Evolutionary conservation across 352 stramenopile genomes (phyloP).

Genomic region (Pythium utonaiense): DNA sequence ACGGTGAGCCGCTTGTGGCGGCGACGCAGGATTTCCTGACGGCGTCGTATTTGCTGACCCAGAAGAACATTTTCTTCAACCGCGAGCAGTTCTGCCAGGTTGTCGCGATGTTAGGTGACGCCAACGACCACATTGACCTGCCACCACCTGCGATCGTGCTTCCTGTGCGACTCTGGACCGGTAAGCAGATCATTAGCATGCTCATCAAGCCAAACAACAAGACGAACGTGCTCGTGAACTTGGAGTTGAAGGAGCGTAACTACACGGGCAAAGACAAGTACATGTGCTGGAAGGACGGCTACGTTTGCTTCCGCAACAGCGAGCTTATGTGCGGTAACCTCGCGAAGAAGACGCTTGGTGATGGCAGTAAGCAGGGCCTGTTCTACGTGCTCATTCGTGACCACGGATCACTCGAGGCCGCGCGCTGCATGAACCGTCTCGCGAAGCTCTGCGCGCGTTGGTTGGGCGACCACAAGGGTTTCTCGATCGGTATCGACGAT

Average conservation of each 20-base stretch:
- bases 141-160: constrained; percentile 68
- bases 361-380: constrained; percentile 97
- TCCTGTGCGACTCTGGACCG: constrained; percentile 94
- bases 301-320: constrained; percentile 95
- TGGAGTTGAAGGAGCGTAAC: constrained; percentile 95
- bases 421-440: constrained; percentile 97
- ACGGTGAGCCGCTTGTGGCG: constrained; percentile 97
- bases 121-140: constrained; percentile 93
- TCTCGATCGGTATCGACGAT: constrained; percentile 99
- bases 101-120: constrained; percentile 94
- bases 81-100: constrained; percentile 95
- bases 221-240: constrained; percentile 75
- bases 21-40: constrained; percentile 99
- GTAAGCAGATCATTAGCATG: constrained; percentile 95
- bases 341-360: constrained; percentile 98
- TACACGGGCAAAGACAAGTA: constrained; percentile 90
- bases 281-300: constrained; percentile 99
- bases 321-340: constrained; percentile 98
- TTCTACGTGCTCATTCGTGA: constrained; percentile 98
- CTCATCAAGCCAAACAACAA: constrained; percentile 88
- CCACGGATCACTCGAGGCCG: constrained; percentile 89
- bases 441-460: constrained; percentile 97
- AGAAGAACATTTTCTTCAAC: constrained; percentile 99
- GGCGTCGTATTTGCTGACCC: constrained; percentile 96
- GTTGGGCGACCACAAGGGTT: constrained; percentile 96